Evolutionary conservation across 2,329 filamentous ascomycete genomes (phyloP).

Genomic region (Aspergillus pseudoterreus): DNA sequence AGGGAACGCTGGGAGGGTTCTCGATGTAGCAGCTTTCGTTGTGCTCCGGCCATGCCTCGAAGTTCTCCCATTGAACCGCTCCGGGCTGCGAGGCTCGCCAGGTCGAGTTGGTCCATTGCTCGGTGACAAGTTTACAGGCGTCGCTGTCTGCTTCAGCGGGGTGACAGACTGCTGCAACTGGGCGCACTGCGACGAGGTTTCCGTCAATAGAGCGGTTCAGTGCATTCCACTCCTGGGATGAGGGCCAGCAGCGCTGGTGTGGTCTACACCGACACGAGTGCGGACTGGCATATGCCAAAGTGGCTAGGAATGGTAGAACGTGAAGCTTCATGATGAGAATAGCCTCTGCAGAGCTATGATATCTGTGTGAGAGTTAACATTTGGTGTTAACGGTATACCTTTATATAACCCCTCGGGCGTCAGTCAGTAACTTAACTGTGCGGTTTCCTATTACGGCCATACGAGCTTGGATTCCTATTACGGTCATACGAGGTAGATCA

Average conservation of each 20-base stretch:
- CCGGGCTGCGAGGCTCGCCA: slow-evolving; percentile 37
- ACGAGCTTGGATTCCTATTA: too few species aligned
- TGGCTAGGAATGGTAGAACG: neutral
- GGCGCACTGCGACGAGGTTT: slow-evolving; percentile 32
- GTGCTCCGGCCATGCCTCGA: slow-evolving; percentile 36
- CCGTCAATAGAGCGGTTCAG: slow-evolving; percentile 38
- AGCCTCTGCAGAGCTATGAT: neutral
- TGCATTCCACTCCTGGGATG: slow-evolving; percentile 28
- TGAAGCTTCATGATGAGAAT: neutral
- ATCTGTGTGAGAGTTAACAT: neutral
- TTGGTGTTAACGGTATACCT: neutral
- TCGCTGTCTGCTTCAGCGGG: slow-evolving; percentile 7
- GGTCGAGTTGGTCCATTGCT: slow-evolving; percentile 22
- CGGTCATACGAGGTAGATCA: too few species aligned
- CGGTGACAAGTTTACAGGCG: slow-evolving; percentile 14
- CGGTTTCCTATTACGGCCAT: neutral
- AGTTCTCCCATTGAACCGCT: slow-evolving; percentile 37
- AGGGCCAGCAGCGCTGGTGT: slow-evolving; percentile 37
- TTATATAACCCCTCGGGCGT: neutral
- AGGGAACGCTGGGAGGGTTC: slow-evolving; percentile 18
- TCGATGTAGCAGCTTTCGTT: slow-evolving; percentile 37
- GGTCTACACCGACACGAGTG: slow-evolving; percentile 22
- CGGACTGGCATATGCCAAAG: neutral
- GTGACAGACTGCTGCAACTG: slow-evolving; percentile 32
- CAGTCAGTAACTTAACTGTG: too few species aligned